Conservation (phyloP, 164 flowering plant genomes). For the Magnolia changhungtana region DNA sequence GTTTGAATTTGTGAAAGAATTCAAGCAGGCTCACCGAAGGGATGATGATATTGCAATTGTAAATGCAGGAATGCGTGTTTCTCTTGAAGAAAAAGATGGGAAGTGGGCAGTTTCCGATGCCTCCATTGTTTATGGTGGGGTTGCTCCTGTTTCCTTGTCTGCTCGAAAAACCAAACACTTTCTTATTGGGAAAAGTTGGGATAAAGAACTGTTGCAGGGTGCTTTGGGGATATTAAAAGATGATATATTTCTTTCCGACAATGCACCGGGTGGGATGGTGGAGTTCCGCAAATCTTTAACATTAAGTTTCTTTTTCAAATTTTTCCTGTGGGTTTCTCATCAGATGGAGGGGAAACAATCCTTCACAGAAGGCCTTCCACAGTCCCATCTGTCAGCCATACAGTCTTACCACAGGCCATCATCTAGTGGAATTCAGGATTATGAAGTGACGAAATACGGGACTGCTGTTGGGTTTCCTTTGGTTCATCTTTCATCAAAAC, state of each 20-base stretch:
- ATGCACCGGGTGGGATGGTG: slow-evolving; percentile 99
- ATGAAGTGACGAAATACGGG: slow-evolving; percentile 70
- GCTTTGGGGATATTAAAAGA: slow-evolving; percentile 51
- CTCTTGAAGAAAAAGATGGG: slow-evolving; percentile 49
- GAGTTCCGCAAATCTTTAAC: slow-evolving; percentile 91
- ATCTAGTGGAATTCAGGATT: slow-evolving; percentile 62
- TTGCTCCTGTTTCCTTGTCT: slow-evolving; percentile 70
- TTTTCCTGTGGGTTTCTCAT: slow-evolving; percentile 76
- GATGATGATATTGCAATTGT: slow-evolving; percentile 99
- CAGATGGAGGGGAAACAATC: slow-evolving; percentile 47
- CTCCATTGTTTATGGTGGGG: slow-evolving; percentile 89
- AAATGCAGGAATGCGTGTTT: slow-evolving; percentile 93
- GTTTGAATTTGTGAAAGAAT: slow-evolving; percentile 86
- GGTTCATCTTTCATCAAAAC: slow-evolving; percentile 85
- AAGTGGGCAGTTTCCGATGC: slow-evolving; percentile 74
- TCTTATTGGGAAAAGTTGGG: slow-evolving; percentile 75
- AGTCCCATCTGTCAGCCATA: slow-evolving; percentile 70
- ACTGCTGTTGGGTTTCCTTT: slow-evolving; percentile 86
- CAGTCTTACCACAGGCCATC: slow-evolving; percentile 48
- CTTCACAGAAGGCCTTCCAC: slow-evolving; percentile 31
- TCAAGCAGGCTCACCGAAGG: slow-evolving; percentile 96
- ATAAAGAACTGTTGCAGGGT: slow-evolving; percentile 47
- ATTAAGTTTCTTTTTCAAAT: slow-evolving; percentile 88
- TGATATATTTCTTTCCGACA: slow-evolving; percentile 64
- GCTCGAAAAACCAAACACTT: slow-evolving; percentile 54